Evolutionary conservation across 768 basidiomycete species (phyloP), one percentile per base, ranked within the genome.

Genomic region (Russula griseocarnosa): DNA sequence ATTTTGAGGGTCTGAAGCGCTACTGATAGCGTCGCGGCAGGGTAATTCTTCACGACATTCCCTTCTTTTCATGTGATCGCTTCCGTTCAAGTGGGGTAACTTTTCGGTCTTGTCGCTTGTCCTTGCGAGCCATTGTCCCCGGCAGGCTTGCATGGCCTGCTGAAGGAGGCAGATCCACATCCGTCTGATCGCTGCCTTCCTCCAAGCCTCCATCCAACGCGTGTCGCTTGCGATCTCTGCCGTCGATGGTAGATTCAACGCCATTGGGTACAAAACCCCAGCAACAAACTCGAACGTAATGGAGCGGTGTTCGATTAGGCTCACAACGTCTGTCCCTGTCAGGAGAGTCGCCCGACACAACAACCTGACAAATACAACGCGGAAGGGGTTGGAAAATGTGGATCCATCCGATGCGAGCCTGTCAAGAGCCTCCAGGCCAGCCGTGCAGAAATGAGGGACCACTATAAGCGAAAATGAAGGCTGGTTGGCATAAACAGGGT

Each of bases 1-100:
- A 83, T 74, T 69, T 91, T 91, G 67, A 91, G 73, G 18, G 86
- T 78, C 71, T 90, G 89, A 28, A 91, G 69, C 0, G 83, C 82
- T 0, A 83, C 75, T 55, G 83, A 76, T 13, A 78, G 60, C 18
- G 70, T 73, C 60, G 76, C 73, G 0, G 74, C 70, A 1, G 70
- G 69, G 24, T 68, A 70, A 34, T 58, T 65, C 61, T 66, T 58
- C 47, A 52, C 22, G 46, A 32, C 46, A 32, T 54, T 67, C 26
- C 66, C 79, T 76, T 74, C 30, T 47, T 78, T 64, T 81, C 80
- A 30, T 76, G 76, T 10, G 82, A 81, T 67, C 81, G 82, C 1
- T 80, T 77, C 14, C 81, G 78, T 54, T 81, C 80, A 13, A 71
- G 67, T 11, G 53, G 55, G 68, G 50, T n/a, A 61, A 20, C 16